A percentile compares a stretch with the other conserved stretches of the same genome.
Conservation (phyloP, 179 eudicot species). For the Silene noctiflora region DNA sequence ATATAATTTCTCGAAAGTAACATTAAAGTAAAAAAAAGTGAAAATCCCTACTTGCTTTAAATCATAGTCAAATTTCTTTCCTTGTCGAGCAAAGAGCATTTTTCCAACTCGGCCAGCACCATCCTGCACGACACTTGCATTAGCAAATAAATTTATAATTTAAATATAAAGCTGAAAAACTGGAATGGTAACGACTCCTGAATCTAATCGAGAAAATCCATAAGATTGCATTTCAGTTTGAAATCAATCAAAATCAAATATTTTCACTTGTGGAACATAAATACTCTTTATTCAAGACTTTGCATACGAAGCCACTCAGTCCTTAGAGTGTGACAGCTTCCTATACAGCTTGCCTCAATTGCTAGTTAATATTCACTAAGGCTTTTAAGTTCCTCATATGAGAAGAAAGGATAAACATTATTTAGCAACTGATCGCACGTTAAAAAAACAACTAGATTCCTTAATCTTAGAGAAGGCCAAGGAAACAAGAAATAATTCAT, state of each 20-base stretch:
- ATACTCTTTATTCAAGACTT: not conserved
- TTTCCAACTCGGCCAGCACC: slow-evolving; percentile 99
- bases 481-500: not conserved
- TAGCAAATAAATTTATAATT: not conserved
- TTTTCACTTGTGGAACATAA: not conserved
- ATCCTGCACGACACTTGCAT: slow-evolving; percentile 49
- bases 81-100: slow-evolving; percentile 96
- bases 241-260: not conserved
- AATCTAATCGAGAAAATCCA: not conserved
- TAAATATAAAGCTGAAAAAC: not conserved
- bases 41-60: slow-evolving; percentile 64
- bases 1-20: not conserved
- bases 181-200: not conserved
- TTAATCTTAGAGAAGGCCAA: not conserved
- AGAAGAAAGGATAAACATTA: not conserved
- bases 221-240: too few relatives aligned
- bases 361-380: not conserved
- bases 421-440: not conserved
- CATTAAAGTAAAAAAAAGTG: not conserved
- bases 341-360: not conserved
- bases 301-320: not conserved
- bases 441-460: not conserved
- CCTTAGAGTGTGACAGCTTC: not conserved
- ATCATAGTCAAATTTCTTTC: slow-evolving; percentile 97
- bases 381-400: not conserved